Percentiles rank a stretch among this genome's conserved stretches.
phyloP scores from a whole-genome alignment of 2,329 filamentous ascomycete species.

The Penicillium sp. region DNA sequence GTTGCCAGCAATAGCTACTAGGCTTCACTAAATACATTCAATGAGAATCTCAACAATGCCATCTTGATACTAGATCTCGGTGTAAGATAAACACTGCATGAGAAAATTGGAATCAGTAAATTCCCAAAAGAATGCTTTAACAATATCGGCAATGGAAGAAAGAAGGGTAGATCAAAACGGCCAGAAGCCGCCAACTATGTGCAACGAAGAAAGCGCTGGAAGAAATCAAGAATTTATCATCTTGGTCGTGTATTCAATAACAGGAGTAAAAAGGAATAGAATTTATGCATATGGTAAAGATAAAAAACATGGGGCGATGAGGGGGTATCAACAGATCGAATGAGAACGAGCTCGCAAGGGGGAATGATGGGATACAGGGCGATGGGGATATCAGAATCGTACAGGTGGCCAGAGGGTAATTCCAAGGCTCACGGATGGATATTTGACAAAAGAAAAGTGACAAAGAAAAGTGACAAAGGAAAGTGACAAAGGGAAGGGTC shows the following conservation, averaged over 20 bases:
- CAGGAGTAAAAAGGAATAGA: slow-evolving; percentile 12
- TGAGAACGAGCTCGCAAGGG: slow-evolving; percentile 6
- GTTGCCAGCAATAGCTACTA: background rate
- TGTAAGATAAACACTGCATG: background rate
- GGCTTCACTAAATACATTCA: background rate
- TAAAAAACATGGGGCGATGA: slow-evolving; percentile 18
- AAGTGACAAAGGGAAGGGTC: slow-evolving; percentile 20
- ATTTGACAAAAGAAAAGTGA: slow-evolving; percentile 4
- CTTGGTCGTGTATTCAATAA: slow-evolving; percentile 2
- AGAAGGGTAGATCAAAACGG: background rate
- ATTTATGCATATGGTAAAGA: slow-evolving; percentile 17
- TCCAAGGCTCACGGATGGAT: background rate
- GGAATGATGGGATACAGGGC: slow-evolving; percentile 6
- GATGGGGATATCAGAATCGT: slow-evolving; percentile 4
- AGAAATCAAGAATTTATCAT: background rate
- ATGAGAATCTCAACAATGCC: background rate
- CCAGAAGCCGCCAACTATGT: background rate
- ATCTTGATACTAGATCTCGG: background rate
- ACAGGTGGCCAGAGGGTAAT: background rate
- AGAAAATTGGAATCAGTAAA: background rate
- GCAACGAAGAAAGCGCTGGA: background rate
- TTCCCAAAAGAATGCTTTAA: background rate
- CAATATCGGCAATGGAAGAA: background rate
- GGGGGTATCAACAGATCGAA: slow-evolving; percentile 27
- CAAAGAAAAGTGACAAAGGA: slow-evolving; percentile 6